Percentiles rank a stretch among this genome's conserved stretches.
Evolutionary conservation across 176 grass and related monocot species (phyloP).

Genomic region (Aegilops tauschii): DNA sequence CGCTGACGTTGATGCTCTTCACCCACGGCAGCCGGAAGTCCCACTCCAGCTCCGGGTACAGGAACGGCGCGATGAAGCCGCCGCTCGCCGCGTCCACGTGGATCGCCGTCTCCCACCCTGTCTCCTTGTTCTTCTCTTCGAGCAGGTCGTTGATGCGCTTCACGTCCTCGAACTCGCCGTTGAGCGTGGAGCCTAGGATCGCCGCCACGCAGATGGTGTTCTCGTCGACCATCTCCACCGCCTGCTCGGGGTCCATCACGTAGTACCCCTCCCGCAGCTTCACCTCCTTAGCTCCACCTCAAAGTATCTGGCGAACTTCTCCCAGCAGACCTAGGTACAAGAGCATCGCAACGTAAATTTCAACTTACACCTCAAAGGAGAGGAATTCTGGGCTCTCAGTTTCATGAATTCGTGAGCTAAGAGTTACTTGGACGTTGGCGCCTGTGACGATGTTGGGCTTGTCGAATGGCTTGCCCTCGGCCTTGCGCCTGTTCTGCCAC

Average conservation of each 20-base stretch:
- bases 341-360: no score
- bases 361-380: conserved; percentile 46
- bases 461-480: conserved; percentile 86
- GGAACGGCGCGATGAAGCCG: conserved; percentile 88
- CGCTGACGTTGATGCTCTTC: no score
- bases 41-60: conserved; percentile 95
- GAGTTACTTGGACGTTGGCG: conserved; percentile 24
- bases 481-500: conserved; percentile 84
- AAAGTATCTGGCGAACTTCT: conserved; percentile 94
- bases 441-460: conserved; percentile 69
- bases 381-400: no score
- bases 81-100: no score
- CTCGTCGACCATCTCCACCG: conserved; percentile 87
- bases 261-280: conserved; percentile 92
- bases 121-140: conserved; percentile 58
- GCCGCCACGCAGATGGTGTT: conserved; percentile 96
- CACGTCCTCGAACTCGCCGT: conserved; percentile 98
- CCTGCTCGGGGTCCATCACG: conserved; percentile 94
- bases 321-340: conserved; percentile 80
- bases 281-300: conserved; percentile 98
- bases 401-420: no score
- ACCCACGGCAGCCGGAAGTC: conserved; percentile 42
- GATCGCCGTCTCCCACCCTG: conserved; percentile 57
- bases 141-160: conserved; percentile 90
- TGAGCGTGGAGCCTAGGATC: conserved; percentile 95